Evolutionary conservation across 2,329 filamentous ascomycete species (phyloP).

Genomic region (Ophiostoma australiae): DNA sequence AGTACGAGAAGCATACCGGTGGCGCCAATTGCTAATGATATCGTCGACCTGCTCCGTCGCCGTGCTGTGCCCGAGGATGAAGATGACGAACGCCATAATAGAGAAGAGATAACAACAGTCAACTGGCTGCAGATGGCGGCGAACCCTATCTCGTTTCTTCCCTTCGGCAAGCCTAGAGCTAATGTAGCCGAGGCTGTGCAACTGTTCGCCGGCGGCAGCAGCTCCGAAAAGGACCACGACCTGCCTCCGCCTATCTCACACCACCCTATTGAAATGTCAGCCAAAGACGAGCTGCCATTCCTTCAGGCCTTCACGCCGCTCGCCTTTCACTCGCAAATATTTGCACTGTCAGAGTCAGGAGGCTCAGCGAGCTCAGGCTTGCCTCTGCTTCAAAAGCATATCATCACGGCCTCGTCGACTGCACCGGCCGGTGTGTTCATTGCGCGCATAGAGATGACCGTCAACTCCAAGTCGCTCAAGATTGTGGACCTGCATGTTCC

Average conservation of each 20-base stretch:
- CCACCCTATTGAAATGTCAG: conserved; percentile 56
- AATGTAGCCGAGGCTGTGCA: conserved; percentile 30
- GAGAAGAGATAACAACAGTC: conserved; percentile 33
- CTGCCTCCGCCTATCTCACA: conserved; percentile 52
- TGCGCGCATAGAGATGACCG: conserved; percentile 53
- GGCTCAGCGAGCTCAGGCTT: not conserved
- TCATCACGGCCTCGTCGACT: conserved; percentile 48
- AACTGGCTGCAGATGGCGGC: conserved; percentile 46
- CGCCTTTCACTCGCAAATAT: conserved; percentile 52
- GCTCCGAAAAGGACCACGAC: conserved; percentile 32
- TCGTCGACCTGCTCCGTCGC: conserved; percentile 41
- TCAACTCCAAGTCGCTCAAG: conserved; percentile 49
- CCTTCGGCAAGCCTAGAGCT: conserved; percentile 42
- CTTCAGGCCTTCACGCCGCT: conserved; percentile 68
- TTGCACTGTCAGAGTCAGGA: conserved; percentile 42
- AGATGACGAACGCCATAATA: conserved; percentile 31
- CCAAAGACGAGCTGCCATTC: conserved; percentile 62
- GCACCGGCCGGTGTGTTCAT: conserved; percentile 52
- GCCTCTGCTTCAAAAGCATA: conserved; percentile 44
- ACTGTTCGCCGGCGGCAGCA: conserved; percentile 28
- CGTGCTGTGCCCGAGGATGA: conserved; percentile 39
- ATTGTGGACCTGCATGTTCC: conserved; percentile 52
- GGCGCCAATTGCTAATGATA: conserved; percentile 30
- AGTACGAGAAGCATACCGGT: not conserved
- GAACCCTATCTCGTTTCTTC: conserved; percentile 49